Evolutionary conservation across 495 filamentous ascomycete genomes (phyloP).

Genomic region (Lophium mytilinum): DNA sequence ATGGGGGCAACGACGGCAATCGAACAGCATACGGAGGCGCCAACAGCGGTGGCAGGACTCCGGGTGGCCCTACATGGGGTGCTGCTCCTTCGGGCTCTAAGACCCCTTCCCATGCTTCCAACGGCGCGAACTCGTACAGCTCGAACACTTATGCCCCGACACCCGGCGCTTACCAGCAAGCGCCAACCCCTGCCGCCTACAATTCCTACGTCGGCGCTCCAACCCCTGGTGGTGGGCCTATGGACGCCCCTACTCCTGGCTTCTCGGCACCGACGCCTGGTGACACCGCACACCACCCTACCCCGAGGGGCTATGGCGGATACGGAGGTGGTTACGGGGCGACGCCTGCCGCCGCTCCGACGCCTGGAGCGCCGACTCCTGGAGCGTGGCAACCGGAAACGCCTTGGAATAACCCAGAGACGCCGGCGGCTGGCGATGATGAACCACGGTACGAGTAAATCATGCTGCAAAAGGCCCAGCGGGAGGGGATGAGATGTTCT

Average conservation of each 20-base stretch:
- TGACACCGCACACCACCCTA: slow-evolving; percentile 52
- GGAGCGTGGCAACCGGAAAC: slow-evolving; percentile 39
- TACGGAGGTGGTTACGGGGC: slow-evolving; percentile 33
- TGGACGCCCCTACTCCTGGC: slow-evolving; percentile 25
- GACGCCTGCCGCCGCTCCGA: slow-evolving; percentile 59
- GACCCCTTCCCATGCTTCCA: slow-evolving; percentile 32
- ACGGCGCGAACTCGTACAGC: slow-evolving; percentile 2
- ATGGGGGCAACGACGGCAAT: slow-evolving; percentile 42
- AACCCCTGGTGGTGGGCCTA: slow-evolving; percentile 31
- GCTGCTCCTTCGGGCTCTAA: slow-evolving; percentile 40
- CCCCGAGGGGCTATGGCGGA: slow-evolving; percentile 37
- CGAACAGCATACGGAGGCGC: slow-evolving; percentile 54
- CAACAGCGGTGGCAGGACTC: slow-evolving; percentile 41
- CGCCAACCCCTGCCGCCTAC: slow-evolving; percentile 34
- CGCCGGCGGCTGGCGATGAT: slow-evolving; percentile 63
- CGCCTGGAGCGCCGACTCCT: slow-evolving; percentile 69
- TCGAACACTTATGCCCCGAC: slow-evolving; percentile 53
- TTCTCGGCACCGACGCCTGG: slow-evolving; percentile 50
- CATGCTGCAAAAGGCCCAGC: too few species aligned
- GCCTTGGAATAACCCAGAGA: slow-evolving; percentile 59
- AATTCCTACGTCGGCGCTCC: slow-evolving; percentile 27
- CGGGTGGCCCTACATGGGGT: slow-evolving; percentile 16
- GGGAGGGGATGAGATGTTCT: too few species aligned
- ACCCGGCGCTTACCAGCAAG: slow-evolving; percentile 56
- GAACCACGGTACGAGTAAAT: slow-evolving; percentile 46